Evolutionary conservation across 83 land plant genomes (phyloP), one percentile per base, ranked within the genome.

Genomic region (Picea mariana): DNA sequence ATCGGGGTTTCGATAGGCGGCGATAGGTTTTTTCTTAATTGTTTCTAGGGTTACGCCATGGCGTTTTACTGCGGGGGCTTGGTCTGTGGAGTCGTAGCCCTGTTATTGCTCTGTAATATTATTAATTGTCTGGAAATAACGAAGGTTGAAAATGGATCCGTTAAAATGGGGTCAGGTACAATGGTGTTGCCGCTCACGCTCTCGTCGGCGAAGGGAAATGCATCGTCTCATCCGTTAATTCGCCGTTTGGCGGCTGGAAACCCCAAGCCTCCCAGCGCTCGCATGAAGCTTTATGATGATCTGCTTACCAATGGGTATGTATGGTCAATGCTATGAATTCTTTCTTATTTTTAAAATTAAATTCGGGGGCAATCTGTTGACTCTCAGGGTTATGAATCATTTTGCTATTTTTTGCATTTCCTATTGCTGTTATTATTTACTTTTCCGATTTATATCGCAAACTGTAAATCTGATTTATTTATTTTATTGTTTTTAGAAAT

Each of bases 251-350:
- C 79, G 12, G 64, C 21, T 5, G 63, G 79, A 78, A 31, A 78
- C 11, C 55, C 77, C 5, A 67, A 60, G 55, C 31, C 20, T 40
- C 81, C 88, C 79, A 89, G 76, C 76, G 94, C 96, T 24, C 94
- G 85, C 44, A 92, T 94, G 96, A 62, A 83, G 21, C 93, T 94
- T 76, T 84, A 89, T 78, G 96, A 94, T 85, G 96, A 94, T 85
- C 94, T 94, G 13, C 91, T 92, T 26, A 81, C 88, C 26, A 87
- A 90, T 83, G 96, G 96, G 96, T 94, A 68, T 12, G 55, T 12
- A 6, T 69, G 31, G 49, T 26, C 34, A 4, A 24, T 82, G 18
- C 24, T 49, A 69, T 1, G 61, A 9, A n/a, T 77, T 77, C 2
- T 27, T 16, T 58, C 26, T 12, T 15, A 12, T 1, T 52, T 76